Conservation (phyloP, 2,329 filamentous ascomycete species). For the Aotearoamyces nothofagi region DNA sequence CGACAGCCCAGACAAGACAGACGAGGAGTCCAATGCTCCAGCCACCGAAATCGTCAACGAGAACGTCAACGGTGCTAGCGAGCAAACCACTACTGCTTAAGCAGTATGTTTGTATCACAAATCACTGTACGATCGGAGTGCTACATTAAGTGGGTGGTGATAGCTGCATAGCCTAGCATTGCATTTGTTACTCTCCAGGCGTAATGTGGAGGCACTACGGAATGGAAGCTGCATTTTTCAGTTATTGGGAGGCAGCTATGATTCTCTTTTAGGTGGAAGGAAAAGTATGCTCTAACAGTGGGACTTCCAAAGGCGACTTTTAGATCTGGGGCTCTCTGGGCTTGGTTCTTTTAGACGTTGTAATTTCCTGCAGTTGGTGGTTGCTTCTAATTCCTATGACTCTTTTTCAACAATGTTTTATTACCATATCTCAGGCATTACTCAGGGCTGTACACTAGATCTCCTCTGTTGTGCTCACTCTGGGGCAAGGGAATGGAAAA, state of each 20-base stretch:
- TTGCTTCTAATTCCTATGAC: slow-evolving; percentile 16
- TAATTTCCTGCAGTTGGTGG: too few species aligned
- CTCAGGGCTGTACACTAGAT: slow-evolving; percentile 22
- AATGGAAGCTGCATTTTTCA: slow-evolving; percentile 9
- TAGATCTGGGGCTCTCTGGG: too few species aligned
- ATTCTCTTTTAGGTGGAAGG: slow-evolving; percentile 18
- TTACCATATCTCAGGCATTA: slow-evolving; percentile 21
- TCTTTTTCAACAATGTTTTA: slow-evolving; percentile 21
- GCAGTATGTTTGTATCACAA: slow-evolving; percentile 15
- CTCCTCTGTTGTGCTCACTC: slow-evolving; percentile 18
- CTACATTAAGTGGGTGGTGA: slow-evolving; percentile 11
- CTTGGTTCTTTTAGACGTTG: too few species aligned
- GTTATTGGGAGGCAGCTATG: slow-evolving; percentile 11
- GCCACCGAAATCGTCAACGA: slow-evolving; percentile 39
- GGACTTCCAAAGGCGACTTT: slow-evolving; percentile 12
- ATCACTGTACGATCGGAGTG: slow-evolving; percentile 12
- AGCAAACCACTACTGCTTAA: slow-evolving; percentile 25
- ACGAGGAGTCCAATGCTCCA: slow-evolving; percentile 61
- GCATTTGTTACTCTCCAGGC: slow-evolving; percentile 14
- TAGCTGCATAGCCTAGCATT: slow-evolving; percentile 14
- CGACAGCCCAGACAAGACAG: slow-evolving; percentile 93
- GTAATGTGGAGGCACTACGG: slow-evolving; percentile 9
- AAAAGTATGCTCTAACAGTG: slow-evolving; percentile 9
- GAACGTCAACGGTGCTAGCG: slow-evolving; percentile 45
- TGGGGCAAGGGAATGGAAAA: slow-evolving; percentile 18